Evolutionary conservation across 2,329 filamentous ascomycete species (phyloP).

Genomic region (Scedosporium apiospermum): DNA sequence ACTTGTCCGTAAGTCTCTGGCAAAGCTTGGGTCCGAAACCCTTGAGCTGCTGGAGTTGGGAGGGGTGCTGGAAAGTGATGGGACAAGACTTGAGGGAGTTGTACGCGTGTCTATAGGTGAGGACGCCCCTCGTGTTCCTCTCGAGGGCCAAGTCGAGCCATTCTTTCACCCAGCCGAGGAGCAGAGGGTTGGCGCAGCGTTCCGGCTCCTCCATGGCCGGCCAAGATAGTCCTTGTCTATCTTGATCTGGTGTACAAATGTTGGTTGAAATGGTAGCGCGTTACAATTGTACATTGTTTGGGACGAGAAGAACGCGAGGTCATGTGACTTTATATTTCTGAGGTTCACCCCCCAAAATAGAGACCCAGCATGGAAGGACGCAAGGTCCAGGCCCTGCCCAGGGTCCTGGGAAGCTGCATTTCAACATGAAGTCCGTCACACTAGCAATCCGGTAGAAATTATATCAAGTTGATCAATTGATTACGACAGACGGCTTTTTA

Average conservation of each 20-base stretch:
- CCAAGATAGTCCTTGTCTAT: constrained; percentile 11
- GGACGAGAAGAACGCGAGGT: neutral
- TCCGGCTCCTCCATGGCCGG: constrained; percentile 24
- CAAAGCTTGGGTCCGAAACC: constrained; percentile 67
- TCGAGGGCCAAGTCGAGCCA: constrained; percentile 63
- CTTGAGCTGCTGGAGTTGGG: constrained; percentile 61
- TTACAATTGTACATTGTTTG: neutral
- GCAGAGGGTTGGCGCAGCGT: constrained; percentile 57
- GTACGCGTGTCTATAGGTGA: constrained; percentile 68
- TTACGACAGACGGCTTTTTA: no score
- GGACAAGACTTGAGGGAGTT: constrained; percentile 69
- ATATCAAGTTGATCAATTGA: no score
- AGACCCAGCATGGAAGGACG: no score
- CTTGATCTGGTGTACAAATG: neutral
- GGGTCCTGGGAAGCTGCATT: no score
- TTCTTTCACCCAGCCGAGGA: constrained; percentile 67
- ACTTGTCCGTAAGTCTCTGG: constrained; percentile 53
- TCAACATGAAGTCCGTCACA: no score
- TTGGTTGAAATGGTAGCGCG: neutral
- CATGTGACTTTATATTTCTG: neutral
- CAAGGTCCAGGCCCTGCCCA: no score
- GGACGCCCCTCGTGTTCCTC: constrained; percentile 59
- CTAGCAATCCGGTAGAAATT: no score
- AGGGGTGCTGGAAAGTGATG: constrained; percentile 60
- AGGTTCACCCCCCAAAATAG: no score